Base-by-base conservation (phyloP, 108 stramenopile species). In the Nitzschia sp. region DNA sequence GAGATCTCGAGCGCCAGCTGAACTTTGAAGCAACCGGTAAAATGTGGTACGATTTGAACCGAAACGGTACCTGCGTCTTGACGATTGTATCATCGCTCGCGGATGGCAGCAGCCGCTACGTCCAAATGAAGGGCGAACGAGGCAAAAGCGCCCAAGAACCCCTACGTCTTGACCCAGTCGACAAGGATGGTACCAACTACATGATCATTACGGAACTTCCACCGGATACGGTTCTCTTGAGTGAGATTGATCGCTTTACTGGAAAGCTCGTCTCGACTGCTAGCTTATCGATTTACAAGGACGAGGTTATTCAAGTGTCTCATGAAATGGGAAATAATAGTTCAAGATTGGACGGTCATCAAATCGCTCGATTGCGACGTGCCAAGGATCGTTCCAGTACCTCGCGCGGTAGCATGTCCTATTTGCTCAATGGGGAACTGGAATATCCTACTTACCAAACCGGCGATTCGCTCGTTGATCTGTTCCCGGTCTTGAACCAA, bases 191-290 rank as follows among this genome's bases (percentile, higher is more conserved):
- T 1, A 70, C 70, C 0, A 70, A 71, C 21, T 36, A 47, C 63
- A 76, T 71, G 75, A 34, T 70, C 13, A 6, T 76, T 15, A 64
- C 70, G 11, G 70, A 76, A 45, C 23, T 76, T n/a, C 25, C 25
- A 19, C 75, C 75, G 1, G 75, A 76, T 57, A 76, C 75, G 24
- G 49, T 76, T 19, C 30, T 76, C 26, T 54, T 76, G 26, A 64
- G 71, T 30, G 75, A 76, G 45, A 32, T 76, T n/a, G 70, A 71
- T 28, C 64, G 47, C 31, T 62, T 30, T 15, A 65, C 60, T 28
- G 75, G 70, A 0, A 71, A 25, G 21, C 36, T 76, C 2, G 48
- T 71, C 28, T 51, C 71, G 63, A 76, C 75, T 9, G 51, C 70
- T 2, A 76, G 75, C 35, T 38, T 76, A 51, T 64, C 75, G 4